These are phyloP conservation scores for Solanum bulbocastanum DNA, from an alignment of 257 asterid species.

Conservation along the genomic window DNA sequence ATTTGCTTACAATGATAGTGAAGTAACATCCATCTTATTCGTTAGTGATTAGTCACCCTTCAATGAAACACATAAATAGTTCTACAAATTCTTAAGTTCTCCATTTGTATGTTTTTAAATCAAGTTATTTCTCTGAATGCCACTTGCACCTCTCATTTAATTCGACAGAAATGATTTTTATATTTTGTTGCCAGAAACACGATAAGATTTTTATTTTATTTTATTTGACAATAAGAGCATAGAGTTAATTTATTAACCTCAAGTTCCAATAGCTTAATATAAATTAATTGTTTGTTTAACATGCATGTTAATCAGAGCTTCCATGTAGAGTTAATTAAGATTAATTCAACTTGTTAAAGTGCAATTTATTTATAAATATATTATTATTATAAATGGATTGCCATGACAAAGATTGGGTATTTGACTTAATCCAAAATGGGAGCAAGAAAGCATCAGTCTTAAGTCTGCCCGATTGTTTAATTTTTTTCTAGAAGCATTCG, in stretches of 20 bases:
- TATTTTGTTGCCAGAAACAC: background rate
- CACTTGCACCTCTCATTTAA: conserved; percentile 14
- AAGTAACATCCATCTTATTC: background rate
- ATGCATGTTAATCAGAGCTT: background rate
- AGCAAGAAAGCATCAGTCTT: background rate
- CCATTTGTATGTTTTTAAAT: background rate
- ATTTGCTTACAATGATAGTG: background rate
- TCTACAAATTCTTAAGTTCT: background rate
- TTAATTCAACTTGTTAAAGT: background rate
- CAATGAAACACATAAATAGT: background rate
- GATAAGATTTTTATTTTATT: background rate
- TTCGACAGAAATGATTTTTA: background rate
- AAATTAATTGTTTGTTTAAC: background rate
- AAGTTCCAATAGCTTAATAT: background rate
- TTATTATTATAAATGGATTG: background rate
- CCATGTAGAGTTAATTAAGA: background rate
- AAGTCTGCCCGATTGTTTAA: background rate
- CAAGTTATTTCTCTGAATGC: background rate
- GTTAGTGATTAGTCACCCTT: conserved; percentile 5
- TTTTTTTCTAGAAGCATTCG: background rate
- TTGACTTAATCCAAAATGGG: background rate
- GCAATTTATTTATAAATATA: background rate
- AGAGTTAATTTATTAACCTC: background rate
- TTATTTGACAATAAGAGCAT: background rate
- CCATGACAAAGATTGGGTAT: background rate